phyloP scores from a whole-genome alignment of 2,329 filamentous ascomycete genomes.

The Acarospora socialis region DNA sequence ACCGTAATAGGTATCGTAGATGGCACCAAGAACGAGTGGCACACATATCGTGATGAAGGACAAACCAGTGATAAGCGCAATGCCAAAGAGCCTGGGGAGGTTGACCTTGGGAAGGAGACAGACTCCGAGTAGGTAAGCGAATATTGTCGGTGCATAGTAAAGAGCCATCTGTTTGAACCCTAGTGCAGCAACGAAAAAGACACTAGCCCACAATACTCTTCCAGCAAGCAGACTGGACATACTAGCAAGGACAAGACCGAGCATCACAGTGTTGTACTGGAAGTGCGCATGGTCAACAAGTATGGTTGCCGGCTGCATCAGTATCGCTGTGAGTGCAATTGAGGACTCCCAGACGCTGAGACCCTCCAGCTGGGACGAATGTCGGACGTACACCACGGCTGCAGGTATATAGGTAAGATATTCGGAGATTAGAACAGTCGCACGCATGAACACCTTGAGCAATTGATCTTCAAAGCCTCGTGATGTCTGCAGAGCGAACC shows the following conservation, averaged over 20 bases:
- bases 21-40: slow-evolving; percentile 58
- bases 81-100: slow-evolving; percentile 53
- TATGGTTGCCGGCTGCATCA: slow-evolving; percentile 83
- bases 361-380: slow-evolving; percentile 60
- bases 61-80: slow-evolving; percentile 56
- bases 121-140: slow-evolving; percentile 76
- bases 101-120: slow-evolving; percentile 66
- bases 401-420: slow-evolving; percentile 83
- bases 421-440: slow-evolving; percentile 78
- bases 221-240: slow-evolving; percentile 81
- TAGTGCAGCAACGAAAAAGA: slow-evolving; percentile 88
- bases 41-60: slow-evolving; percentile 64
- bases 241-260: slow-evolving; percentile 73
- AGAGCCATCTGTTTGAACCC: slow-evolving; percentile 99
- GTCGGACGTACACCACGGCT: slow-evolving; percentile 67
- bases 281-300: slow-evolving; percentile 93
- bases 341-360: slow-evolving; percentile 71
- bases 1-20: slow-evolving; percentile 54
- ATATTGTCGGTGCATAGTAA: slow-evolving; percentile 88
- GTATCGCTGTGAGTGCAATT: slow-evolving; percentile 72
- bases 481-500: slow-evolving; percentile 77
- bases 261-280: slow-evolving; percentile 98
- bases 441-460: slow-evolving; percentile 92
- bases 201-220: slow-evolving; percentile 70
- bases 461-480: slow-evolving; percentile 64